Conservation (phyloP, 2,329 filamentous ascomycete species). For the Ceratocystis huliohia region DNA sequence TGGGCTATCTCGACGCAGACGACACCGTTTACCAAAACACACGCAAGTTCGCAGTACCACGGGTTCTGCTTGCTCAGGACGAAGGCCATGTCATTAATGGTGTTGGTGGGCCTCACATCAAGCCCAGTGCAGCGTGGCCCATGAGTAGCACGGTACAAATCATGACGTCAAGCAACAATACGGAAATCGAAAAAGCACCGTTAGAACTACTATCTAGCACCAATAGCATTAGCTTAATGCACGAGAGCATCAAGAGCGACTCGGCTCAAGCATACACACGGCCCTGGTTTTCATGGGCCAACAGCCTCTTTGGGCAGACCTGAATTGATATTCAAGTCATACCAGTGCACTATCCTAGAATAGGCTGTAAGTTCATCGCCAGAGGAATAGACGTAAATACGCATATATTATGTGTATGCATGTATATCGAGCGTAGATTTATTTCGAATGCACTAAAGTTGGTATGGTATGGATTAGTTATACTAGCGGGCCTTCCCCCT, state of each 20-base stretch:
- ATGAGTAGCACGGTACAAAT: conserved; percentile 45
- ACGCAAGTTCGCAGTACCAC: conserved; percentile 60
- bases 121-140: conserved; percentile 44
- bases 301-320: conserved; percentile 80
- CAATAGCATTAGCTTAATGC: conserved; percentile 34
- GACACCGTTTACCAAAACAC: conserved; percentile 66
- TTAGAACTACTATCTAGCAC: conserved; percentile 33
- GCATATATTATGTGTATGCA: neutral
- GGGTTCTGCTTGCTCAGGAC: too few relatives aligned
- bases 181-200: conserved; percentile 29
- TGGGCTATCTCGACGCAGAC: conserved; percentile 45
- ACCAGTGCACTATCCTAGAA: conserved; percentile 28
- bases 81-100: conserved; percentile 54
- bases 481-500: neutral
- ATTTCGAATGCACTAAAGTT: neutral
- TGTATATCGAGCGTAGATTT: neutral
- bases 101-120: conserved; percentile 57
- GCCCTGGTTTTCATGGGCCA: conserved; percentile 65
- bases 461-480: neutral
- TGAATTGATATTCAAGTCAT: conserved; percentile 42
- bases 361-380: neutral
- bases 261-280: conserved; percentile 28
- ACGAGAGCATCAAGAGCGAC: conserved; percentile 33
- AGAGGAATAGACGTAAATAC: neutral
- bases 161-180: conserved; percentile 34